These are phyloP conservation scores for Verticillium albo-atrum DNA, from an alignment of 2,329 filamentous ascomycete genomes.

Conservation along the genomic window DNA sequence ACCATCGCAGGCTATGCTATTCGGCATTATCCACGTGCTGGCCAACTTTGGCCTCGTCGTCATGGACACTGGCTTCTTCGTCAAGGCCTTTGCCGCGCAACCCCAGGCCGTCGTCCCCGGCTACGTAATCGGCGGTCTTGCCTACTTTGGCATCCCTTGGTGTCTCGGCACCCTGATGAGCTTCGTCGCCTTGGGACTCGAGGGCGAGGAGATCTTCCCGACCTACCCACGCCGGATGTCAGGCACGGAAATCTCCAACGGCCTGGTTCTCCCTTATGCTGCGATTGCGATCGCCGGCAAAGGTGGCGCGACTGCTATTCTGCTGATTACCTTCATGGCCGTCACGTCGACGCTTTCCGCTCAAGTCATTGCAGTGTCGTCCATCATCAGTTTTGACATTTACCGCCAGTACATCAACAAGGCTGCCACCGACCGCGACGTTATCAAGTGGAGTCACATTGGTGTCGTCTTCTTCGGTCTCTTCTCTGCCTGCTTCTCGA, in stretches of 20 bases:
- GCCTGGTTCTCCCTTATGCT: constrained; percentile 65
- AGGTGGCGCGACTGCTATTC: constrained; percentile 63
- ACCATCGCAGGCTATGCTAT: constrained; percentile 35
- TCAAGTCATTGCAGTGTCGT: constrained; percentile 48
- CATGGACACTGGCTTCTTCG: constrained; percentile 50
- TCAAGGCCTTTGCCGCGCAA: constrained; percentile 45
- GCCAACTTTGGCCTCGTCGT: constrained; percentile 50
- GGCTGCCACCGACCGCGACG: constrained; percentile 37
- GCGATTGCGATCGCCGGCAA: constrained; percentile 66
- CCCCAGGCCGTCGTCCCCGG: constrained; percentile 44
- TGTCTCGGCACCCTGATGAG: constrained; percentile 46
- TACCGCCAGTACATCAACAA: constrained; percentile 46
- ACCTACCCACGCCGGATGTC: constrained; percentile 54
- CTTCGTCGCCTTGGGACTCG: constrained; percentile 40
- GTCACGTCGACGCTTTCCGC: constrained; percentile 57
- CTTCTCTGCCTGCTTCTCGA: constrained; percentile 47
- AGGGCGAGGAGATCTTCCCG: constrained; percentile 43
- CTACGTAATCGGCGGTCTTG: constrained; percentile 50
- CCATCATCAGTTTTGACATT: constrained; percentile 50
- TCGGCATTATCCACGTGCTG: constrained; percentile 42
- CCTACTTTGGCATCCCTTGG: constrained; percentile 52
- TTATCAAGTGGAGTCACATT: constrained; percentile 47
- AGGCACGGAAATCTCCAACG: constrained; percentile 58
- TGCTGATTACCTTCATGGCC: constrained; percentile 72
- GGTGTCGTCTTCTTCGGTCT: constrained; percentile 48